phyloP scores from a whole-genome alignment of 1,284 basidiomycete genomes.

The Cryptococcus floricola region DNA sequence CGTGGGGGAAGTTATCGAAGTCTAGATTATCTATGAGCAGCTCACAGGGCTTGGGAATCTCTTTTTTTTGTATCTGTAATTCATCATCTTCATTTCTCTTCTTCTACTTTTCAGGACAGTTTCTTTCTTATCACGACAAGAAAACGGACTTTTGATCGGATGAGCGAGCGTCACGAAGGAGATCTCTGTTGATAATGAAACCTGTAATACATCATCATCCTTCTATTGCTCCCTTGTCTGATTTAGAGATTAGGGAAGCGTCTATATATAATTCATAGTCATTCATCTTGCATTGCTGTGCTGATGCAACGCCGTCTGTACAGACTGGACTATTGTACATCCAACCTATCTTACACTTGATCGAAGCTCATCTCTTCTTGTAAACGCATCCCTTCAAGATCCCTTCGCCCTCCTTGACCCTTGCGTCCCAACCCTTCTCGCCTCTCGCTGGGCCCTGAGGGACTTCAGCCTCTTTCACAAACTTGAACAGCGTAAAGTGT shows the following conservation, averaged over 20 bases:
- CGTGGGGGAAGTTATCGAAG: slow-evolving; percentile 10
- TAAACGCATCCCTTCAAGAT: slow-evolving; percentile 92
- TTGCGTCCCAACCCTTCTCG: slow-evolving; percentile 62
- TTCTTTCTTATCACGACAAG: neutral
- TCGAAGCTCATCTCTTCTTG: slow-evolving; percentile 68
- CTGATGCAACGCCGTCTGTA: neutral
- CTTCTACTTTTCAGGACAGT: neutral
- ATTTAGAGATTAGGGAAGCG: neutral
- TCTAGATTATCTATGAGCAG: neutral
- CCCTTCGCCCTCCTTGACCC: slow-evolving; percentile 60
- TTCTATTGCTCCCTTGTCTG: no score
- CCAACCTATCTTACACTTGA: neutral
- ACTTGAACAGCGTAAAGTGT: slow-evolving; percentile 84
- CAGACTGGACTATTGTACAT: neutral
- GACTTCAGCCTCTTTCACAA: slow-evolving; percentile 62
- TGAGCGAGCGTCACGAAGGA: no score
- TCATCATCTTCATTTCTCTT: neutral
- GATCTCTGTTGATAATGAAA: neutral
- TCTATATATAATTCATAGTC: neutral
- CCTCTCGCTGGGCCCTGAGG: slow-evolving; percentile 42
- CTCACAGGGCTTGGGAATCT: no score
- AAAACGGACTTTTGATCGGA: neutral
- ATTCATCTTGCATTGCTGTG: neutral
- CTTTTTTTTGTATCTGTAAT: no score
- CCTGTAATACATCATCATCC: no score